phyloP scores from a whole-genome alignment of 169 alveolate genomes.

The Cryptosporidium canis region DNA sequence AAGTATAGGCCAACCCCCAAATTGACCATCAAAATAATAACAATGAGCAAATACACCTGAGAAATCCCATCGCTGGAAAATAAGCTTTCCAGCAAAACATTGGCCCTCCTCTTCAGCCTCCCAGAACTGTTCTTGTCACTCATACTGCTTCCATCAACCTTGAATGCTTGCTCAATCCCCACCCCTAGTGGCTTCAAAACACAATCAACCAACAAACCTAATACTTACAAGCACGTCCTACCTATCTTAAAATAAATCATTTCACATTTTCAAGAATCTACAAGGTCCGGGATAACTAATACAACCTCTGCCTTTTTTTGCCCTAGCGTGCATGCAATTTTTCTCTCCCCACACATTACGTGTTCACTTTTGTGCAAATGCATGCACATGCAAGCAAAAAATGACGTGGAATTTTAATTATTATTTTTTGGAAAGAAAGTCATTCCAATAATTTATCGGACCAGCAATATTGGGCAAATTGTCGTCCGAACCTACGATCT shows the following conservation, averaged over 20 bases:
- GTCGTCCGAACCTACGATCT: background rate
- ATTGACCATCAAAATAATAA: background rate
- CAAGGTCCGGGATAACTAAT: background rate
- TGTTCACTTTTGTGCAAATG: background rate
- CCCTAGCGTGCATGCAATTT: background rate
- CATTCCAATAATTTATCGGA: constrained; percentile 34
- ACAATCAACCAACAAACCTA: background rate
- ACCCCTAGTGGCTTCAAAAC: too few relatives aligned
- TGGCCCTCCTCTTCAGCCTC: background rate
- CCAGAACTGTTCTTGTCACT: background rate
- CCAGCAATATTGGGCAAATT: constrained; percentile 39
- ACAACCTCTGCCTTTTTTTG: background rate
- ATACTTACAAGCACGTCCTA: background rate
- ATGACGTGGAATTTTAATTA: constrained; percentile 1
- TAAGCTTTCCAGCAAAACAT: background rate
- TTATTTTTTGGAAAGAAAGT: background rate
- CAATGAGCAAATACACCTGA: background rate
- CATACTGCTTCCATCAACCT: background rate
- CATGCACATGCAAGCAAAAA: background rate
- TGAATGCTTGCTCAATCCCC: background rate
- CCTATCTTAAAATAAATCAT: background rate
- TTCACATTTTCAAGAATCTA: background rate
- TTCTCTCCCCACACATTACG: background rate
- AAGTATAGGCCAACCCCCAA: constrained; percentile 32
- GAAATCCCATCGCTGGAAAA: constrained; percentile 43